Base-by-base conservation (phyloP, 1,139 yeast genomes). In the Suhomyces terraborum region DNA sequence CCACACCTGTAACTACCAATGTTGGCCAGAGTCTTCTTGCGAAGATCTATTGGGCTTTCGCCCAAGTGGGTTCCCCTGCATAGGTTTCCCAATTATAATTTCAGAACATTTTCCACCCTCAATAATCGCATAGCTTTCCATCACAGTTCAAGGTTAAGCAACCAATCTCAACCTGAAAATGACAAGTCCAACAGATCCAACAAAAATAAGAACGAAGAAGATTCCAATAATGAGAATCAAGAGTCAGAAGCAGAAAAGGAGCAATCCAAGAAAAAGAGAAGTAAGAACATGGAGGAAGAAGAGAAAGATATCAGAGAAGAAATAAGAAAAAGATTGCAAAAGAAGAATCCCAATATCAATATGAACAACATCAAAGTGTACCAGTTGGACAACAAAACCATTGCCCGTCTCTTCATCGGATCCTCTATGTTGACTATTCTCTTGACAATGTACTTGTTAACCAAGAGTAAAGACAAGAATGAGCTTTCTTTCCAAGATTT, bases 401-500 rank as follows among this genome's bases (percentile, higher is more conserved):
- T 62, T 35, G 48, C 54, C 10, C 31, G 45, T 19, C 41, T 46
- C 16, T 47, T 45, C 23, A 35, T 48, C 2, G 48, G 46, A 4
- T 46, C 52, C 10, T 41, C 55, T 3, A 27, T 51, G n/a, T 42
- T 55, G 33, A 56, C 52, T 4, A 24, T 52, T 6, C 30, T 45
- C 20, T 39, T 51, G 14, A 48, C 53, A 5, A 21, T 51, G 12
- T 47, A 55, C 21, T 36, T 56, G 20, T 41, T 57, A 16, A 50
- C 51, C 22, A 44, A 39, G 5, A 44, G 48, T 22, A 55, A 54
- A 21, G 59, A 65, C 9, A 37, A 38, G 25, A 61, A 70, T 45
- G 77, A 78, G 49, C 71, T 93, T 49, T 85, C 97, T 2, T 88
- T 88, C 77, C 97, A 91, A 64, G 96, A 88, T 60, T 93, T 93